Conservation (phyloP, 495 filamentous ascomycete genomes). For the Saxophila tyrrhenica region DNA sequence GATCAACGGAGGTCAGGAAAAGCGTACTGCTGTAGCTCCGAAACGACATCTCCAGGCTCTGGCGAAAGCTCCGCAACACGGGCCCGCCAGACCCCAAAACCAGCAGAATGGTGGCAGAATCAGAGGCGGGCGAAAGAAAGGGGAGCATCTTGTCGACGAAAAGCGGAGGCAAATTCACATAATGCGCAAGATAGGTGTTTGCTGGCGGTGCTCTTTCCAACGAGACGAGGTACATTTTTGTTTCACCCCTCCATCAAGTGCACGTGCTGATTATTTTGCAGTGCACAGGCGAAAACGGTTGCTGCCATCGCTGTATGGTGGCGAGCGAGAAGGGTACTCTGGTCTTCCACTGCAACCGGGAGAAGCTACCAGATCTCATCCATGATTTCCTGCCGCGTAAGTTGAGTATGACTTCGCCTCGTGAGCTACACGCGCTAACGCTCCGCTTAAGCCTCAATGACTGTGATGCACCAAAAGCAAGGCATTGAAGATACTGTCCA, state of each 20-base stretch:
- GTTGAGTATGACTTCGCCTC: not conserved
- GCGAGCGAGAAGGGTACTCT: conserved; percentile 18
- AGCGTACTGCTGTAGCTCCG: not conserved
- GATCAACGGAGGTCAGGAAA: not conserved
- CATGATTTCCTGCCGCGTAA: conserved; percentile 26
- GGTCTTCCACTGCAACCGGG: conserved; percentile 23
- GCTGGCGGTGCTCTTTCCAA: conserved; percentile 30
- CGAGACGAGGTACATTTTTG: conserved; percentile 24
- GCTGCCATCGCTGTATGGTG: conserved; percentile 17
- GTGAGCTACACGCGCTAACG: not conserved
- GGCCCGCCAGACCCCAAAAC: not conserved
- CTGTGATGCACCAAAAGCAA: conserved; percentile 27
- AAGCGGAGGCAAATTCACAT: conserved; percentile 5
- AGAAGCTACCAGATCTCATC: conserved; percentile 24
- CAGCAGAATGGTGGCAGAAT: not conserved
- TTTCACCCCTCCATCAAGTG: not conserved
- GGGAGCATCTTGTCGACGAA: not conserved
- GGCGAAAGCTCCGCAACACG: not conserved
- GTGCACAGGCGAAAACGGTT: not conserved
- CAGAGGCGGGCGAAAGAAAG: conserved; percentile 8
- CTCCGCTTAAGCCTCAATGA: conserved; percentile 17
- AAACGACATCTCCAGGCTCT: not conserved
- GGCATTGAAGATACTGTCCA: conserved; percentile 24
- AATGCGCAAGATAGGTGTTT: conserved; percentile 27
- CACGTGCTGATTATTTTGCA: not conserved